Percentiles rank a stretch among this genome's conserved stretches.
These are phyloP conservation scores for Dissophora globulifera DNA, from an alignment of 192 early-diverging fungal genomes.

Conservation along the genomic window DNA sequence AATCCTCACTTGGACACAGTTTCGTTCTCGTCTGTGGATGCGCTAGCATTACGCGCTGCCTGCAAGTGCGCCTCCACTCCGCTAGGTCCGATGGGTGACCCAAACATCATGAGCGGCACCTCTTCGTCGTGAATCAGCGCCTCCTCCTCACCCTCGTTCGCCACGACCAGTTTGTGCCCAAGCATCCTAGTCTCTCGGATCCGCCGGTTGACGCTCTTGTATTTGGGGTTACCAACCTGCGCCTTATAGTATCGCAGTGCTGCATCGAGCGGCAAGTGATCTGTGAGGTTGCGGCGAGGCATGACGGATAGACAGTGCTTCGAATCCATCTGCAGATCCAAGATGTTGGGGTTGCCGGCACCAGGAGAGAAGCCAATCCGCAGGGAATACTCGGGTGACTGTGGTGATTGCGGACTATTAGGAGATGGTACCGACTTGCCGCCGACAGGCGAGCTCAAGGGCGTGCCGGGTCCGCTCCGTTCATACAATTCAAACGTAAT, in stretches of 20 bases:
- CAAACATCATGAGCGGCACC: slow-evolving; percentile 23
- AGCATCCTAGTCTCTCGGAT: slow-evolving; percentile 47
- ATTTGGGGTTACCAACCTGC: slow-evolving; percentile 60
- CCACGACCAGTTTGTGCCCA: slow-evolving; percentile 45
- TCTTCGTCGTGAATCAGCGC: slow-evolving; percentile 23
- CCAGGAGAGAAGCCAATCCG: slow-evolving; percentile 91
- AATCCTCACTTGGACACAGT: too few relatives aligned
- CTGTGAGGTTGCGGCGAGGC: slow-evolving; percentile 77
- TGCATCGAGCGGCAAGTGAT: slow-evolving; percentile 84
- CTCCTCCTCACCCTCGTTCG: slow-evolving; percentile 34
- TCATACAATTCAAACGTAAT: slow-evolving; percentile 98
- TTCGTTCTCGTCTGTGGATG: too few relatives aligned
- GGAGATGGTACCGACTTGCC: too few relatives aligned
- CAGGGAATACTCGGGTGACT: slow-evolving; percentile 84
- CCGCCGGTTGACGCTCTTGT: slow-evolving; percentile 38
- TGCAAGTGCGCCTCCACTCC: slow-evolving; percentile 39
- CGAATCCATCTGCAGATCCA: slow-evolving; percentile 90
- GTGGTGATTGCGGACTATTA: slow-evolving; percentile 14
- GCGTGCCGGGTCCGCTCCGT: slow-evolving; percentile 52
- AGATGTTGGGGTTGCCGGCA: slow-evolving; percentile 87
- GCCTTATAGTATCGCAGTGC: slow-evolving; percentile 67
- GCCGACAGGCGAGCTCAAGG: not conserved
- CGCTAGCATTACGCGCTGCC: too few relatives aligned
- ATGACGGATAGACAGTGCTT: slow-evolving; percentile 75
- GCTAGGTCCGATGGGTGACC: slow-evolving; percentile 16